A percentile compares a stretch with the other conserved stretches of the same genome.
Evolutionary conservation across 169 alveolate genomes (phyloP).

Genomic region (Plasmodium malariae): DNA sequence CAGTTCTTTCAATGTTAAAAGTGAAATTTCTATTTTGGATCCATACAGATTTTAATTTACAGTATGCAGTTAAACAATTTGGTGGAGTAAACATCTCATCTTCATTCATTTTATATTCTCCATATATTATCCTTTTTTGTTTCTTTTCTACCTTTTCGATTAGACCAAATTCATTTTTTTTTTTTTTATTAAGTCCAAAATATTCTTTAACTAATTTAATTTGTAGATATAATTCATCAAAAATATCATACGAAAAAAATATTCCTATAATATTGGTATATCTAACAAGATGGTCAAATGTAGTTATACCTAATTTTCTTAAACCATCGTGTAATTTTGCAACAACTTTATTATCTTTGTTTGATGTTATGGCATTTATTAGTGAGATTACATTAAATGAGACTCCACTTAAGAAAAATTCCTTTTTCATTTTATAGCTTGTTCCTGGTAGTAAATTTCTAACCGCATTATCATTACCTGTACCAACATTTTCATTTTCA

Average conservation of each 20-base stretch:
- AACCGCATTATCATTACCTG: background rate
- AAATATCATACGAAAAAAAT: conserved; percentile 68
- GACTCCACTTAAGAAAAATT: conserved; percentile 47
- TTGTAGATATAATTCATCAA: conserved; percentile 76
- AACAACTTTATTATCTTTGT: conserved; percentile 37
- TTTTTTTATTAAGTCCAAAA: conserved; percentile 6
- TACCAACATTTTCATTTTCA: background rate
- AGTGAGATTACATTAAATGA: conserved; percentile 63
- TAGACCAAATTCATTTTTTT: background rate
- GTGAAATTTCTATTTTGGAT: conserved; percentile 51
- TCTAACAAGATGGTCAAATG: conserved; percentile 62
- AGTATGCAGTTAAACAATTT: conserved; percentile 52
- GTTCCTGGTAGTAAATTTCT: conserved; percentile 17
- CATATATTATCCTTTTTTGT: conserved; percentile 14
- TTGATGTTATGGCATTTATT: conserved; percentile 46
- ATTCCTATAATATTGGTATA: conserved; percentile 73
- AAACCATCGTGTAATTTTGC: conserved; percentile 45
- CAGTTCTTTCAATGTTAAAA: conserved; percentile 43
- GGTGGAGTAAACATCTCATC: conserved; percentile 67
- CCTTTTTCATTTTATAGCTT: conserved; percentile 51
- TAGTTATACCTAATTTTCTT: conserved; percentile 44
- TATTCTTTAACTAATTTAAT: conserved; percentile 57
- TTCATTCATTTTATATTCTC: conserved; percentile 52
- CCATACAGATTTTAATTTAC: conserved; percentile 67
- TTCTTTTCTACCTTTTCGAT: conserved; percentile 8